Evolutionary conservation across 805 yeast genomes (phyloP), one percentile per base, ranked within the genome.

Genomic region (Danielia reshetovae): DNA sequence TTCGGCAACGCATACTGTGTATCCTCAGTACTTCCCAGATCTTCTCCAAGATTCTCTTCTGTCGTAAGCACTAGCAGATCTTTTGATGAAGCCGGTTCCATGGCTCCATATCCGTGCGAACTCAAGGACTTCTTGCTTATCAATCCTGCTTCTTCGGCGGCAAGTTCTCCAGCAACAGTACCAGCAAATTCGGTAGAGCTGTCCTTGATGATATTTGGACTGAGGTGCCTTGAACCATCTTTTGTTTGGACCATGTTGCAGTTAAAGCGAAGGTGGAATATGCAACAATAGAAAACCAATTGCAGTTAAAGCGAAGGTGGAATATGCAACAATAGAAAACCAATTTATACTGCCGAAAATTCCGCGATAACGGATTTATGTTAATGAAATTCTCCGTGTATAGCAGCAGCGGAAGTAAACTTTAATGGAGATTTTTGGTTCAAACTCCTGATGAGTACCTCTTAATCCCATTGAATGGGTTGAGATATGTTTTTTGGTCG

Each of bases 121-220:
- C 18, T 17, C 32, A 37, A 30, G 11, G 39, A 24, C 14, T 30
- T 18, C 9, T 38, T 25, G 23, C 40, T 32, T 6, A 56, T 31
- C 17, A 55, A 40, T 2, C 49, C 48, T 18, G 47, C 54, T 13
- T 58, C 60, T 42, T 64, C 69, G 2, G 65, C 65, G 3, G 59
- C 60, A 5, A 64, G 21, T 33, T 61, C 69, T 10, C 61, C 57
- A 5, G 69, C 69, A 3, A 62, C 45, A 3, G 60, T 11, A 1
- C 68, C 70, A 1, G 67, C 44, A 4, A 50, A 38, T 1, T 57
- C 67, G 0, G 68, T 39, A 2, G 65, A 53, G 15, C 48, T 30
- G 35, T 64, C 70, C 24, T 49, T 46, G n/a, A 62, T 46, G 17
- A 32, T 29, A 12, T 36, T 34, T 9, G 40, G 36, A 12, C 26